phyloP scores from a whole-genome alignment of 106 monocot species.

The Dendrobium chrysotoxum region DNA sequence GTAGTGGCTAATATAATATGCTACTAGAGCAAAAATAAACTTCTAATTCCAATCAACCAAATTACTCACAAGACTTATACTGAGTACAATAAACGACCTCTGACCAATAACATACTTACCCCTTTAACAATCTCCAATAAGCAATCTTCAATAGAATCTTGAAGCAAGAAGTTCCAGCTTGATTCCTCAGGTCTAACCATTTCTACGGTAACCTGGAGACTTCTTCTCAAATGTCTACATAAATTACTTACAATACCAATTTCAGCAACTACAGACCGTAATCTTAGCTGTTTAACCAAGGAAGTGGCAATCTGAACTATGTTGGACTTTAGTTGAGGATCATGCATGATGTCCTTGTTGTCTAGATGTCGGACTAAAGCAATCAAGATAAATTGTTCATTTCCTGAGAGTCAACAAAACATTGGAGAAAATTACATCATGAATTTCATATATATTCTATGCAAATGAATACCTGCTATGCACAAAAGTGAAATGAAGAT shows the following conservation, averaged over 20 bases:
- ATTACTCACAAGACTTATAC: not conserved
- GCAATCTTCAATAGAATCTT: constrained; percentile 81
- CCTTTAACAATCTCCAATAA: constrained; percentile 85
- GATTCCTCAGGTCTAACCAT: constrained; percentile 42
- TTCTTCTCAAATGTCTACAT: constrained; percentile 90
- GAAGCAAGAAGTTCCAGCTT: constrained; percentile 63
- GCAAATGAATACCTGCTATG: not conserved
- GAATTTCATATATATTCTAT: not conserved
- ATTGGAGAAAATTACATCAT: not conserved
- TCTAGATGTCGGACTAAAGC: constrained; percentile 75
- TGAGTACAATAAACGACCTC: not conserved
- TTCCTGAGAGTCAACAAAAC: constrained; percentile 40
- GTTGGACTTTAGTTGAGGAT: constrained; percentile 65
- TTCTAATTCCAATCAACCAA: not conserved
- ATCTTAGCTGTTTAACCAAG: constrained; percentile 54
- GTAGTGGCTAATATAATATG: not conserved
- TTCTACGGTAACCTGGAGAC: constrained; percentile 64
- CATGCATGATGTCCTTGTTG: constrained; percentile 75
- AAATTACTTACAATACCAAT: constrained; percentile 64
- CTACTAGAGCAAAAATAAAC: not conserved
- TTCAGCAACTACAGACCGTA: constrained; percentile 53
- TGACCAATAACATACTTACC: constrained; percentile 24
- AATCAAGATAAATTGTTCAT: constrained; percentile 64
- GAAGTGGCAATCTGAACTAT: constrained; percentile 64
- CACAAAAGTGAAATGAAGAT: not conserved